These are phyloP conservation scores for Cystofilobasidium capitatum DNA, from an alignment of 768 basidiomycete genomes.

Conservation along the genomic window DNA sequence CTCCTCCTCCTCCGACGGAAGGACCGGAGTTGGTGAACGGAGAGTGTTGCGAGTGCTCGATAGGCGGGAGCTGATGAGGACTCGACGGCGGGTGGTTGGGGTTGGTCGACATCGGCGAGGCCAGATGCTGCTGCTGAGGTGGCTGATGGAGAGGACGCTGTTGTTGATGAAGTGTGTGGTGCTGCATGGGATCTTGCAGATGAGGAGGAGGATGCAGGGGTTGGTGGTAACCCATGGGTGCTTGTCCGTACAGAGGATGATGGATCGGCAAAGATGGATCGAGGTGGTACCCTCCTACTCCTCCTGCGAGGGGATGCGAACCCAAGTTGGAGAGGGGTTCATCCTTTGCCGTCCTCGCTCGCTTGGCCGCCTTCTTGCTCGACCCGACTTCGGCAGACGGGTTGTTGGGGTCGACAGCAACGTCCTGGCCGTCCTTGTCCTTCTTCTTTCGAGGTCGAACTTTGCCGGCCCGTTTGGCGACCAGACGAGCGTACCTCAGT, in stretches of 20 bases:
- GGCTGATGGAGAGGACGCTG: background rate
- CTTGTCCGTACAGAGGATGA: background rate
- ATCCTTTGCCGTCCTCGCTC: background rate
- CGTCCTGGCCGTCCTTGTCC: background rate
- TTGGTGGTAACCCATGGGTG: too few relatives aligned
- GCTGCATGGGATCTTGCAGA: too few relatives aligned
- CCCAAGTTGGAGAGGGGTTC: background rate
- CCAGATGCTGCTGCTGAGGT: background rate
- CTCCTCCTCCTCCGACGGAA: too few relatives aligned
- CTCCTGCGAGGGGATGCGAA: background rate
- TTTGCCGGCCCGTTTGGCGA: conserved; percentile 73
- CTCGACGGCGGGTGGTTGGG: background rate
- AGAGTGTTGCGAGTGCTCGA: background rate
- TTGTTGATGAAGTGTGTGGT: too few relatives aligned
- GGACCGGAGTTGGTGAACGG: too few relatives aligned
- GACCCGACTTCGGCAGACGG: background rate
- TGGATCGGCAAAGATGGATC: background rate
- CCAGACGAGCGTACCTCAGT: conserved; percentile 71
- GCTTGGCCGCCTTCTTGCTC: background rate
- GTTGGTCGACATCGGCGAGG: background rate
- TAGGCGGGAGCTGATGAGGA: conserved; percentile 2
- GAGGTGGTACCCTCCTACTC: background rate
- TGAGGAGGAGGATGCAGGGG: too few relatives aligned
- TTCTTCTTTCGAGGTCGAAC: conserved; percentile 28
- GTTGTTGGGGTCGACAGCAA: background rate